These are phyloP conservation scores for Stephania cephalantha DNA, from an alignment of 164 flowering plant genomes.

Conservation along the genomic window DNA sequence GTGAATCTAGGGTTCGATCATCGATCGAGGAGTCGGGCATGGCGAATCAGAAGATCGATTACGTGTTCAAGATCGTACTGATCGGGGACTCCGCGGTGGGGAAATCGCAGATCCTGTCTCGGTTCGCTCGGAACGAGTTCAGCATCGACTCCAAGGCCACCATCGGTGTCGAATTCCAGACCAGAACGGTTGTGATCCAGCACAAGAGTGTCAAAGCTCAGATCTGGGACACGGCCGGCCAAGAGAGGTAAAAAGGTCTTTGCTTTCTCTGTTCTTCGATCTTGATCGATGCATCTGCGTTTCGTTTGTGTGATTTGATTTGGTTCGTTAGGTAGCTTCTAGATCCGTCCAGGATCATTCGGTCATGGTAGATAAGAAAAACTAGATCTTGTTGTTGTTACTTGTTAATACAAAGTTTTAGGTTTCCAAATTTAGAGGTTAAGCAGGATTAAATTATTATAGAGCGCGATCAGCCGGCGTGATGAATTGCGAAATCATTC, in stretches of 20 bases:
- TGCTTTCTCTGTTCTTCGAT: not conserved
- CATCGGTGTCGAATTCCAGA: constrained; percentile 59
- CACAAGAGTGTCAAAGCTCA: constrained; percentile 58
- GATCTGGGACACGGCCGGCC: constrained; percentile 73
- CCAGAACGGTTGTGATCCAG: constrained; percentile 41
- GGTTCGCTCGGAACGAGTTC: constrained; percentile 45
- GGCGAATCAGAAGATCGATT: constrained; percentile 38
- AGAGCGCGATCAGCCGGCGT: too few species aligned
- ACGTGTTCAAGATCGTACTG: constrained; percentile 45
- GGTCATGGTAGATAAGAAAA: not conserved
- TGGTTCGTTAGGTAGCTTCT: not conserved
- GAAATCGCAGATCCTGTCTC: constrained; percentile 44
- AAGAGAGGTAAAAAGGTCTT: constrained; percentile 35
- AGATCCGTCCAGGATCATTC: not conserved
- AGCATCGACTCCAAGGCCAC: constrained; percentile 47
- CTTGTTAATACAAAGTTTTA: not conserved
- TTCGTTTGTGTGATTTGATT: not conserved
- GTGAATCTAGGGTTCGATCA: not conserved
- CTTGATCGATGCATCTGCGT: not conserved
- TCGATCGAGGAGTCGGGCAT: constrained; percentile 13
- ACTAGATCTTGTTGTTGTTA: not conserved
- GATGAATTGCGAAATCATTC: too few species aligned
- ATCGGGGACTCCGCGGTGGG: constrained; percentile 55
- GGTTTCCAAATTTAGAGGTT: too few species aligned
- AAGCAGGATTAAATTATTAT: too few species aligned